These are phyloP conservation scores for Zanthoxylum bungeanum DNA, from an alignment of 345 rosid genomes.

Conservation along the genomic window DNA sequence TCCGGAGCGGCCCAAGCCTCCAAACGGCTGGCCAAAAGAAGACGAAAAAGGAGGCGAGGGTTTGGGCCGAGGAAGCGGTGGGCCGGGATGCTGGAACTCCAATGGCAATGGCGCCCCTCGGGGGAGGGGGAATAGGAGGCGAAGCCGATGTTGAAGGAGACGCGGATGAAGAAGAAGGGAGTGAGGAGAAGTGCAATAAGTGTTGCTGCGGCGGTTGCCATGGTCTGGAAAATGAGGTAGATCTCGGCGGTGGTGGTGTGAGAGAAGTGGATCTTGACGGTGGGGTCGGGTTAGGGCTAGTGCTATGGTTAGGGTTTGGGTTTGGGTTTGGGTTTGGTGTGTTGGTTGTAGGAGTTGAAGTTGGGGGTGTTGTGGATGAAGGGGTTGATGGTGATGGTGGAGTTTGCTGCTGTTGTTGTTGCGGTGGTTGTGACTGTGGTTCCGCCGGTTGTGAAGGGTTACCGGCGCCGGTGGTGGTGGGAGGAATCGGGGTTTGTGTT, in stretches of 20 bases:
- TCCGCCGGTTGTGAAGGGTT: slow-evolving; percentile 2
- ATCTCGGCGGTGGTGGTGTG: slow-evolving; percentile 26
- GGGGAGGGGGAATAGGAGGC: slow-evolving; percentile 37
- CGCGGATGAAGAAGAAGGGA: slow-evolving; percentile 36
- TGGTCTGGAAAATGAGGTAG: slow-evolving; percentile 49
- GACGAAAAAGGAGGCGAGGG: slow-evolving; percentile 48
- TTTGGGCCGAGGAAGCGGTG: slow-evolving; percentile 41
- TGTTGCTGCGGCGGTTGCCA: slow-evolving; percentile 75
- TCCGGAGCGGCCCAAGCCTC: slow-evolving; percentile 53
- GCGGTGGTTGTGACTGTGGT: slow-evolving; percentile 7
- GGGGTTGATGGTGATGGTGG: slow-evolving; percentile 8
- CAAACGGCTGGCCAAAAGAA: slow-evolving; percentile 62
- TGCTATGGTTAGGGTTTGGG: too few relatives aligned
- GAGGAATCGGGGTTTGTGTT: not conserved
- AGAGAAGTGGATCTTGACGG: slow-evolving; percentile 32
- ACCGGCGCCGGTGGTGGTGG: slow-evolving; percentile 12
- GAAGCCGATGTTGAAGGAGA: slow-evolving; percentile 41
- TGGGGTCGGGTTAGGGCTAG: slow-evolving; percentile 10
- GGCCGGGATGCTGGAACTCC: slow-evolving; percentile 67
- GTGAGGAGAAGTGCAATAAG: slow-evolving; percentile 42
- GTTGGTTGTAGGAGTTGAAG: slow-evolving; percentile 24
- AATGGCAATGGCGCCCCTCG: slow-evolving; percentile 56
- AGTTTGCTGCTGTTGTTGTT: slow-evolving; percentile 8
- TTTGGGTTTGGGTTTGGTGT: slow-evolving; percentile 26
- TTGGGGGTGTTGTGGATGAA: slow-evolving; percentile 28